A percentile compares a stretch with the other conserved stretches of the same genome.
phyloP scores from a whole-genome alignment of 1,284 basidiomycete species.

The Fomitiporia mediterranea region DNA sequence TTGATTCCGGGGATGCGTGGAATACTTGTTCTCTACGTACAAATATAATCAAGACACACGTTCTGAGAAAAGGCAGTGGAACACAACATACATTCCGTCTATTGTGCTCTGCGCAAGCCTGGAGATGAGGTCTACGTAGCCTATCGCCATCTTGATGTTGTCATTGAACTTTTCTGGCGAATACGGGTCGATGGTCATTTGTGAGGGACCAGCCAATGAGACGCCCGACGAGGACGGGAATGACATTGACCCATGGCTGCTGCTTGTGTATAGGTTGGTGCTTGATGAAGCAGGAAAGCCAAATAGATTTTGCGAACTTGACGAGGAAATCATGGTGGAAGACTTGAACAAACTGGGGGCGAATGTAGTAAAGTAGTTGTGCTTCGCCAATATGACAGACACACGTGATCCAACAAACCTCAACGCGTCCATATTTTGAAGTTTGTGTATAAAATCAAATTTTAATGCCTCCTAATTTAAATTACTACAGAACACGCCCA shows the following conservation, averaged over 20 bases:
- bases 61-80: too few relatives aligned
- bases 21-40: conserved; percentile 16
- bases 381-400: too few relatives aligned
- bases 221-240: background rate
- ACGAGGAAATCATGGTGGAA: background rate
- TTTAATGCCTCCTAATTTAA: too few relatives aligned
- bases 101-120: conserved; percentile 10
- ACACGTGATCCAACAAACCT: too few relatives aligned
- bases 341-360: too few relatives aligned
- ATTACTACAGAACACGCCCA: too few relatives aligned
- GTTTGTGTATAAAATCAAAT: too few relatives aligned
- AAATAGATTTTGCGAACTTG: conserved; percentile 4
- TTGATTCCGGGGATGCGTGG: conserved; percentile 8
- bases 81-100: conserved; percentile 14
- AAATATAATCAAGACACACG: background rate
- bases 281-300: conserved; percentile 5
- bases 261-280: background rate
- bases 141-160: conserved; percentile 15
- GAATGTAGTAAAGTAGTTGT: too few relatives aligned
- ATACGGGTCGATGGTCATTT: conserved; percentile 12
- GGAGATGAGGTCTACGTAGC: conserved; percentile 10
- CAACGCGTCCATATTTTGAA: too few relatives aligned
- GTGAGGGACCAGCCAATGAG: background rate
- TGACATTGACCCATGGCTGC: conserved; percentile 1
- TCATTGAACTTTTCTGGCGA: conserved; percentile 16